phyloP scores from a whole-genome alignment of 2,329 filamentous ascomycete species.

The Calonectria ilicicola region DNA sequence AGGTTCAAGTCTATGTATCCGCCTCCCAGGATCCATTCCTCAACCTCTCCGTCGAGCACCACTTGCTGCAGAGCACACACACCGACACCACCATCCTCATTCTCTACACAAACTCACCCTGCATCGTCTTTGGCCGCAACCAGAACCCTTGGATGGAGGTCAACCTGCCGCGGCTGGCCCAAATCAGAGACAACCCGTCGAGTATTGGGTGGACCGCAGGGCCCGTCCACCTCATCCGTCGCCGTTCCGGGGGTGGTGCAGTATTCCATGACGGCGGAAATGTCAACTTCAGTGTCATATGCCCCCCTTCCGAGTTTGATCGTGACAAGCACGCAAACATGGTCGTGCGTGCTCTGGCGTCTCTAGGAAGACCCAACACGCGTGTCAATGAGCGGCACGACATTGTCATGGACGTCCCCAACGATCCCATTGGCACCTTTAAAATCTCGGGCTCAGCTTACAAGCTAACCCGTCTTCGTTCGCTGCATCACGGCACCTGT shows the following conservation, averaged over 20 bases:
- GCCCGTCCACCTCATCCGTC: conserved; percentile 75
- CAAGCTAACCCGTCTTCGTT: conserved; percentile 84
- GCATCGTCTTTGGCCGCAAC: conserved; percentile 92
- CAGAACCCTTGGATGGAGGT: conserved; percentile 98
- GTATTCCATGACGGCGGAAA: conserved; percentile 96
- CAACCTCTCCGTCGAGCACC: conserved; percentile 95
- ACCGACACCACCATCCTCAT: conserved; percentile 83
- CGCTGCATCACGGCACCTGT: conserved; percentile 94
- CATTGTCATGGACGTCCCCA: conserved; percentile 76
- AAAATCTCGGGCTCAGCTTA: conserved; percentile 97
- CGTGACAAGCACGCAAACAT: conserved; percentile 91
- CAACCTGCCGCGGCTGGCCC: conserved; percentile 73
- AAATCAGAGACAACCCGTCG: conserved; percentile 34
- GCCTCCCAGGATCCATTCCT: conserved; percentile 80
- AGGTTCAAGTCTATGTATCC: conserved; percentile 78
- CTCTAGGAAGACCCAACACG: conserved; percentile 68
- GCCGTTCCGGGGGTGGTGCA: conserved; percentile 89
- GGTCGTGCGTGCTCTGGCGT: conserved; percentile 84
- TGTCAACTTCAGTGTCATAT: conserved; percentile 94
- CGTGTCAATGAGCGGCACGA: conserved; percentile 93
- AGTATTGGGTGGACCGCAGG: conserved; percentile 41
- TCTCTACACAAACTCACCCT: conserved; percentile 88
- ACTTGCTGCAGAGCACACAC: conserved; percentile 81
- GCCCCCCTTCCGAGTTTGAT: conserved; percentile 80
- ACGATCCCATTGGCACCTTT: conserved; percentile 54